These are phyloP conservation scores for Blastobotrys aristatus DNA, from an alignment of 1,139 yeast species.

Conservation along the genomic window DNA sequence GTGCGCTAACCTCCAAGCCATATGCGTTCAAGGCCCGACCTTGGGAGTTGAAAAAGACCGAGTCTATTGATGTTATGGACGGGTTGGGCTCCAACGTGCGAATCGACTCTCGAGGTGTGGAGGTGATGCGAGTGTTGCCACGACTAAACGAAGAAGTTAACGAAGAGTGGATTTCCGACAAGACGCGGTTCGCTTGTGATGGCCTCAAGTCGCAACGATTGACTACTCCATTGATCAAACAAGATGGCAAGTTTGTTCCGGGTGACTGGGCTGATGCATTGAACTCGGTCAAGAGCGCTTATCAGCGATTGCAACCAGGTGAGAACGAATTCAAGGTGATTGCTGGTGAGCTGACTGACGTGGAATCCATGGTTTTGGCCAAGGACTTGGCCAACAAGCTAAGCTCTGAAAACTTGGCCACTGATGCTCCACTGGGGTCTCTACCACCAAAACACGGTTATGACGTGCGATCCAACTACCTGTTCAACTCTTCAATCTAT, in stretches of 20 bases:
- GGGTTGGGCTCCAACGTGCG: conserved; percentile 79
- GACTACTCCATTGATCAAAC: conserved; percentile 73
- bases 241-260: conserved; percentile 64
- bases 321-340: conserved; percentile 75
- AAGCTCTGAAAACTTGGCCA: conserved; percentile 76
- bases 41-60: conserved; percentile 90
- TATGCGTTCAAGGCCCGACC: conserved; percentile 90
- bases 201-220: conserved; percentile 84
- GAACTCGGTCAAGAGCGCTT: conserved; percentile 62
- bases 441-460: conserved; percentile 64
- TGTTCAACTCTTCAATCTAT: conserved; percentile 72
- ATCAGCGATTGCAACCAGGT: conserved; percentile 51
- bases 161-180: conserved; percentile 91
- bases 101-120: conserved; percentile 83
- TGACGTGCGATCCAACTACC: conserved; percentile 73
- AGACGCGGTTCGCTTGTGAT: conserved; percentile 80
- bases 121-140: conserved; percentile 84
- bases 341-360: conserved; percentile 79
- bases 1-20: conserved; percentile 86
- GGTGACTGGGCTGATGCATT: conserved; percentile 90
- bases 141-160: conserved; percentile 81
- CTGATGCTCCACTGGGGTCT: conserved; percentile 55
- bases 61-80: conserved; percentile 80
- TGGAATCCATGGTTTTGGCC: conserved; percentile 75
- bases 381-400: conserved; percentile 73